Conservation (phyloP, 225 moss, liverwort and hornwort genomes). For the Polytrichum commune region DNA sequence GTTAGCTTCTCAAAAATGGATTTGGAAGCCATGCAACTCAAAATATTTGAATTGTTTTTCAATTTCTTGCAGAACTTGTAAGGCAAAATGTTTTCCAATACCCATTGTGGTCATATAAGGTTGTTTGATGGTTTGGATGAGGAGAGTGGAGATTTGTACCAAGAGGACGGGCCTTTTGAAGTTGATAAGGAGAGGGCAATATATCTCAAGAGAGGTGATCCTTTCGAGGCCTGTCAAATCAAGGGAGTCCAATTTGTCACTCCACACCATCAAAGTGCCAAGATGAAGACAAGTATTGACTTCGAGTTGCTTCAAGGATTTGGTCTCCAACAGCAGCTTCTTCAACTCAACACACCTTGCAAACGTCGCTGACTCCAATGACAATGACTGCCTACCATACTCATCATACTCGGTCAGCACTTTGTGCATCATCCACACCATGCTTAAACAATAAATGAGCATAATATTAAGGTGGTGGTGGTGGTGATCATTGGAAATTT, state of each 20-base stretch:
- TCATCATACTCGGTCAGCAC: neutral
- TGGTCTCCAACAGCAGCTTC: conserved; percentile 45
- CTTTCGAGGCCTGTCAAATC: conserved; percentile 40
- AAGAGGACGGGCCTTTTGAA: conserved; percentile 26
- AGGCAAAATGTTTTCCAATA: no score
- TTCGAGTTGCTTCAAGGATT: conserved; percentile 31
- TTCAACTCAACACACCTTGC: conserved; percentile 29
- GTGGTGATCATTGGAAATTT: neutral
- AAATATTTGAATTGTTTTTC: no score
- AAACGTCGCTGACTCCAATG: conserved; percentile 36
- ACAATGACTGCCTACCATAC: conserved; percentile 32
- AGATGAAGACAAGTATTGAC: conserved; percentile 39
- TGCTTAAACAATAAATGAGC: neutral
- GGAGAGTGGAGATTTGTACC: neutral
- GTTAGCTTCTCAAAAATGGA: no score
- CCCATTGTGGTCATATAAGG: neutral
- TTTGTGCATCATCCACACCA: neutral
- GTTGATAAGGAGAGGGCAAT: conserved; percentile 47
- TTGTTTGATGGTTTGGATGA: neutral
- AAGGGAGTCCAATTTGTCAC: conserved; percentile 34
- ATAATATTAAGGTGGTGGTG: neutral
- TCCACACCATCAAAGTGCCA: conserved; percentile 58
- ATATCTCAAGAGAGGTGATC: conserved; percentile 36
- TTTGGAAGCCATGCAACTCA: no score
- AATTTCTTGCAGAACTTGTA: no score